Base-by-base conservation (phyloP, 2,329 filamentous ascomycete genomes). In the Colletotrichum shisoi region DNA sequence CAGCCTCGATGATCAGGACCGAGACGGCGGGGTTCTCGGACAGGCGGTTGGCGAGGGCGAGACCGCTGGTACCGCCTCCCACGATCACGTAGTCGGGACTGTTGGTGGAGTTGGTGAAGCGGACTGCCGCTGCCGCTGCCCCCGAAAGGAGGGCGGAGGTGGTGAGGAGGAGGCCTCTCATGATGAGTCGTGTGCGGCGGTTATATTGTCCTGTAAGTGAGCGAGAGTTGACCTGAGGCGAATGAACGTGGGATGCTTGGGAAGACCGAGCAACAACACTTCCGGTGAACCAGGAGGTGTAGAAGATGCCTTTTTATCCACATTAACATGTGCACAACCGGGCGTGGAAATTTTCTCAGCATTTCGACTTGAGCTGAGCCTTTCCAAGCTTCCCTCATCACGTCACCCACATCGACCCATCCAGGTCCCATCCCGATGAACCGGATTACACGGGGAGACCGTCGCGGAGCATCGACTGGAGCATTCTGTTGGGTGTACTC, bases 61-160 rank as follows among this genome's bases (percentile, higher is more conserved):
- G 73, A 11, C 78, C 79, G 54, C 72, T 73, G 0, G 78, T 79
- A 0, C 78, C 78, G 9, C 73, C 78, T 8, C 79, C 78, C n/a
- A 76, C 74, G 19, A 80, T 74, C 45, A 80, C 67, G 62, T 79
- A 80, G 72, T 79, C 78, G 46, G 73, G 77, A 11, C 4, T 40
- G 39, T 60, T 19, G 9, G 24, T 45, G 17, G 62, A 59, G 45
- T 51, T 63, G 42, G 24, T 37, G 21, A 19, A 53, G 39, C 45
- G 53, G 12, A 62, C 40, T 15, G 51, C 42, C 19, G 44, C 52
- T 19, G 60, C 52, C 12, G 60, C 51, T 12, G 58, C 58, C 45
- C 58, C 58, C 9, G 58, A 61, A 4, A 61, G 58, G 13, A 61
- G 58, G 37, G 58, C 9, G 3, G 39, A 61, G 13, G 48, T 45